A percentile compares a stretch with the other conserved stretches of the same genome.
Evolutionary conservation across 2,329 filamentous ascomycete species (phyloP).

Genomic region (Eurotiales sp.): DNA sequence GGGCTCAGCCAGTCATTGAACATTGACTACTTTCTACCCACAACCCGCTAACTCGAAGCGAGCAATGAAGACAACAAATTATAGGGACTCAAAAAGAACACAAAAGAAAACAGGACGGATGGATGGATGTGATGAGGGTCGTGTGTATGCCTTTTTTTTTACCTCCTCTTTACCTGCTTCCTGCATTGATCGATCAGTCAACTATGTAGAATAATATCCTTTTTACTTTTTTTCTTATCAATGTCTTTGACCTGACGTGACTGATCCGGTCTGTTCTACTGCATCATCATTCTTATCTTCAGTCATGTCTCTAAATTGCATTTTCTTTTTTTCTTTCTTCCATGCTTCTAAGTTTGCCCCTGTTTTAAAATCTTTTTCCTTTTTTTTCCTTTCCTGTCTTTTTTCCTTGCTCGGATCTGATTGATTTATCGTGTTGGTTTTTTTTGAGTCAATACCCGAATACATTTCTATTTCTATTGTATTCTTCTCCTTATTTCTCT

Average conservation of each 20-base stretch:
- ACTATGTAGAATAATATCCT: neutral
- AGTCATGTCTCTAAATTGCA: too few relatives aligned
- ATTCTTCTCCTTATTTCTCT: neutral
- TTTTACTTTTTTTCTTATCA: neutral
- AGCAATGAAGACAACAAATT: neutral
- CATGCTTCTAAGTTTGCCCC: neutral
- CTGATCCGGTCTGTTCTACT: neutral
- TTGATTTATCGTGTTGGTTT: neutral
- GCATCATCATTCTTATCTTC: neutral
- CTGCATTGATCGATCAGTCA: too few relatives aligned
- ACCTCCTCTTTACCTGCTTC: too few relatives aligned
- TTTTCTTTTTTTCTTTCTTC: neutral
- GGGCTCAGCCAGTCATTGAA: too few relatives aligned
- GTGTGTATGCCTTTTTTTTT: too few relatives aligned
- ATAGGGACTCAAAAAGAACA: too few relatives aligned
- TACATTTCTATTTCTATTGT: neutral
- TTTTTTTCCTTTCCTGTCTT: neutral
- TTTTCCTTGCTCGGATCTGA: neutral
- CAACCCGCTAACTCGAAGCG: too few relatives aligned
- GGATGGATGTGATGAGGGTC: too few relatives aligned
- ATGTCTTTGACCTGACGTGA: neutral
- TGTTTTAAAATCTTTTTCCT: neutral
- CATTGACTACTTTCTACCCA: too few relatives aligned
- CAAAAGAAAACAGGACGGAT: too few relatives aligned
- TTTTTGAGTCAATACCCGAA: constrained; percentile 8